Evolutionary conservation across 768 basidiomycete species (phyloP).

Genomic region (Kwoniella sp.): DNA sequence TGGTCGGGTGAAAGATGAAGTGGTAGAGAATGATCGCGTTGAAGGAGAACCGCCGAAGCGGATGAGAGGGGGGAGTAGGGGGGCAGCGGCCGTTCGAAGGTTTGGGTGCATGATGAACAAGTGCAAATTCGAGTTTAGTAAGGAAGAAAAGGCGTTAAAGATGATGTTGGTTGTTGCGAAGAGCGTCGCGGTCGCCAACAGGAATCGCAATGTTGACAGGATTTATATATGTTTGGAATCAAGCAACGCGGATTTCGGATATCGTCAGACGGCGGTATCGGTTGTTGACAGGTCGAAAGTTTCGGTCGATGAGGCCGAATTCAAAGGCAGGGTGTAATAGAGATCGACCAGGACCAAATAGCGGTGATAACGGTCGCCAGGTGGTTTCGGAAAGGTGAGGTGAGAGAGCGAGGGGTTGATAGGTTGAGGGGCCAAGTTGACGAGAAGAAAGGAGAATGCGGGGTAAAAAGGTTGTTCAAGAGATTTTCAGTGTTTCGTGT

Average conservation of each 20-base stretch:
- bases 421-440: constrained; percentile 2
- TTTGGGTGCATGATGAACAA: constrained; percentile 47
- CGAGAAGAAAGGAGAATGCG: constrained; percentile 5
- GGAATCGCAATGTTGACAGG: neutral
- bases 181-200: neutral
- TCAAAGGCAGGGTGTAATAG: neutral
- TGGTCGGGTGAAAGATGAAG: constrained; percentile 20
- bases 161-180: neutral
- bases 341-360: constrained; percentile 1
- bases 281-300: neutral
- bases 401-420: constrained; percentile 5
- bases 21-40: constrained; percentile 16
- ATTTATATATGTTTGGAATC: constrained; percentile 7
- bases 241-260: constrained; percentile 6
- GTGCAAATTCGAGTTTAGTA: neutral
- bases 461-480: neutral
- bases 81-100: constrained; percentile 34
- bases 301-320: constrained; percentile 2
- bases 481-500: neutral
- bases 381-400: constrained; percentile 1
- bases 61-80: constrained; percentile 31
- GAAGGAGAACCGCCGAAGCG: constrained; percentile 21
- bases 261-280: neutral
- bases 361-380: neutral
- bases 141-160: neutral